Evolutionary conservation across 768 basidiomycete genomes (phyloP), one percentile per base, ranked within the genome.

Genomic region (Pleurotus citrinopileatus): DNA sequence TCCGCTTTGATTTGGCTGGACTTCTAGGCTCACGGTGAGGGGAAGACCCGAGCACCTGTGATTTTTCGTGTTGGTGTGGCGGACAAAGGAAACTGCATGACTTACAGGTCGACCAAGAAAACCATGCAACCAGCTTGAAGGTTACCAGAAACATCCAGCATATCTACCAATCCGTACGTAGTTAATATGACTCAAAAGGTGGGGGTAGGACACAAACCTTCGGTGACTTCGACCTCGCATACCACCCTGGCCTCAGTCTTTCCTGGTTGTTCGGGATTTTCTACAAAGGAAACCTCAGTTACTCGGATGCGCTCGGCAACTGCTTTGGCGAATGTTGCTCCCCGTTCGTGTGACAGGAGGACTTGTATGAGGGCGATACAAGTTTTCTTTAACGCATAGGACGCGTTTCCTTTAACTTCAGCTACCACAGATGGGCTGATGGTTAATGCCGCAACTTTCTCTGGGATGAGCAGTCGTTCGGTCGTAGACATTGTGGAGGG

Each of bases 41-140:
- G 79, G 65, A 25, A 73, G 62, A 1, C 73, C 67, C 3, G 76
- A 71, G 40, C 76, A 75, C 54, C 80, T 82, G 47, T 23, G 34
- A 25, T 2, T 34, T 32, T 27, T 36, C 6, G 51, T 34, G 32
- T 9, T 34, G 9, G 32, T 10, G 43, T n/a, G 1, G 29, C 7
- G 28, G 50, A 19, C 12, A 2, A 45, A n/a, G 40, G 15, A 26
- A 29, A 40, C 12, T 12, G 53, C 27, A 36, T 12, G 20, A 2
- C 74, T 32, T 53, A 79, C 79, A 79, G 67, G 57, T 82, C 81
- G 29, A 82, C 72, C 22, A 83, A 55, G 52, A 72, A 72, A 2
- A 70, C 57, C 15, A 70, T 61, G 52, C 77, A 79, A 4, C 73
- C 78, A 15, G 74, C 68, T 37, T 76, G 69, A 58, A 81, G 54